Percentiles rank a stretch among this genome's conserved stretches.
phyloP scores from a whole-genome alignment of 192 early-diverging fungal species.

The Dimargaris verticillata region DNA sequence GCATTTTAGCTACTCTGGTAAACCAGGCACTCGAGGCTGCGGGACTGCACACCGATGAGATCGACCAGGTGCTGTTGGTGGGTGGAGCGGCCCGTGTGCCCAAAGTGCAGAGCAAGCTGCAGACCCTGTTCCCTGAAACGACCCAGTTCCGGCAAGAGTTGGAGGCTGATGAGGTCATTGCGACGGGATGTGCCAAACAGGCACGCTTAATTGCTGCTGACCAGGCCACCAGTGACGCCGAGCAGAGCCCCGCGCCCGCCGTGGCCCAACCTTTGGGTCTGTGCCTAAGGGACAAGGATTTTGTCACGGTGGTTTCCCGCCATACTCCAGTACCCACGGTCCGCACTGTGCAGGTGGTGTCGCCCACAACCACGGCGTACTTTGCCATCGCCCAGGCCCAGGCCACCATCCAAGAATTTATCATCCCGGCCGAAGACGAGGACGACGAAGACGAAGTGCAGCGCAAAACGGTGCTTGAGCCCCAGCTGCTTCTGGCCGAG shows the following conservation, averaged over 20 bases:
- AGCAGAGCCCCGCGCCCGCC: slow-evolving; percentile 16
- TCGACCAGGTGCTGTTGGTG: slow-evolving; percentile 82
- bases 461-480: slow-evolving; percentile 25
- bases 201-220: slow-evolving; percentile 46
- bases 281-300: slow-evolving; percentile 45
- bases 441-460: slow-evolving; percentile 40
- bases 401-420: slow-evolving; percentile 16
- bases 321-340: slow-evolving; percentile 74
- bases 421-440: slow-evolving; percentile 29
- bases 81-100: slow-evolving; percentile 82
- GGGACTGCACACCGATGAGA: slow-evolving; percentile 43
- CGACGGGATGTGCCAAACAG: slow-evolving; percentile 80
- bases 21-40: slow-evolving; percentile 43
- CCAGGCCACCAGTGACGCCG: slow-evolving; percentile 6
- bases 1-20: slow-evolving; percentile 47
- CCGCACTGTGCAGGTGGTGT: slow-evolving; percentile 54
- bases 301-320: slow-evolving; percentile 63
- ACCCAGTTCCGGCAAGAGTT: slow-evolving; percentile 46
- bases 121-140: slow-evolving; percentile 52
- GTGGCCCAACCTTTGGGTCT: slow-evolving; percentile 61
- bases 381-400: slow-evolving; percentile 78
- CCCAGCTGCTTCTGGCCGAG: slow-evolving; percentile 30
- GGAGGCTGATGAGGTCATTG: slow-evolving; percentile 88
- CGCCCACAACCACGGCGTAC: slow-evolving; percentile 47
- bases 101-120: slow-evolving; percentile 59